phyloP scores from a whole-genome alignment of 768 basidiomycete genomes.

The Polyporus arcularius region DNA sequence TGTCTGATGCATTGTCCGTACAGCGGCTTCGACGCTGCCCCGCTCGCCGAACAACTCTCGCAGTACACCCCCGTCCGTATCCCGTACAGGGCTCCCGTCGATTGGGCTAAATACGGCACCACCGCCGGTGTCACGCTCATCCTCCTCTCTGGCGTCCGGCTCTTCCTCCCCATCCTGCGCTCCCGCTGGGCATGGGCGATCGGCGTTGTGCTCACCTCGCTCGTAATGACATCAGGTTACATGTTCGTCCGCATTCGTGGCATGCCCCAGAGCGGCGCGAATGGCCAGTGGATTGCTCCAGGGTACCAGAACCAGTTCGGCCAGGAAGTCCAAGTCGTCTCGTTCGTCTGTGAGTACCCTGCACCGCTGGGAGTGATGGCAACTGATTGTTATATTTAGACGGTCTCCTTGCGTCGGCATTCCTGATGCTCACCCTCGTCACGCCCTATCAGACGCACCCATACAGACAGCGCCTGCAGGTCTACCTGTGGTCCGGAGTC shows the following conservation, averaged over 20 bases:
- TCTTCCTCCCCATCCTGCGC: constrained; percentile 62
- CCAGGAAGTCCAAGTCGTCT: constrained; percentile 88
- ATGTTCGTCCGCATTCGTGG: constrained; percentile 96
- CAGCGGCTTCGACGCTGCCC: constrained; percentile 83
- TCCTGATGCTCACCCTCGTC: constrained; percentile 79
- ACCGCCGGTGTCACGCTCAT: constrained; percentile 47
- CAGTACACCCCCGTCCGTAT: constrained; percentile 76
- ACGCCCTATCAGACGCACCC: constrained; percentile 78
- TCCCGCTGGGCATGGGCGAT: constrained; percentile 81
- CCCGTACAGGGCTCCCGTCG: constrained; percentile 78
- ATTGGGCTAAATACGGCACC: constrained; percentile 62
- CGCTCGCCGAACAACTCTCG: constrained; percentile 76
- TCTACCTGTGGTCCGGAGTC: constrained; percentile 87
- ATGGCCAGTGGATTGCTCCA: constrained; percentile 79
- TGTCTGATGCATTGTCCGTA: not conserved
- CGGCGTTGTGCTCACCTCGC: constrained; percentile 58
- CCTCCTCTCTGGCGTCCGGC: constrained; percentile 53
- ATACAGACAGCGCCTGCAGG: constrained; percentile 75
- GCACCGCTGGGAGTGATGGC: not conserved
- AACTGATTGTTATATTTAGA: constrained; percentile 47
- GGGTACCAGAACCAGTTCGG: constrained; percentile 92
- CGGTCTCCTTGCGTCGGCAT: constrained; percentile 74
- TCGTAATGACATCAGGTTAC: constrained; percentile 88
- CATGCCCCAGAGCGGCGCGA: constrained; percentile 64
- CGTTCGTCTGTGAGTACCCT: constrained; percentile 73